Evolutionary conservation across 345 rosid species (phyloP).

Genomic region (Trapa incisa): DNA sequence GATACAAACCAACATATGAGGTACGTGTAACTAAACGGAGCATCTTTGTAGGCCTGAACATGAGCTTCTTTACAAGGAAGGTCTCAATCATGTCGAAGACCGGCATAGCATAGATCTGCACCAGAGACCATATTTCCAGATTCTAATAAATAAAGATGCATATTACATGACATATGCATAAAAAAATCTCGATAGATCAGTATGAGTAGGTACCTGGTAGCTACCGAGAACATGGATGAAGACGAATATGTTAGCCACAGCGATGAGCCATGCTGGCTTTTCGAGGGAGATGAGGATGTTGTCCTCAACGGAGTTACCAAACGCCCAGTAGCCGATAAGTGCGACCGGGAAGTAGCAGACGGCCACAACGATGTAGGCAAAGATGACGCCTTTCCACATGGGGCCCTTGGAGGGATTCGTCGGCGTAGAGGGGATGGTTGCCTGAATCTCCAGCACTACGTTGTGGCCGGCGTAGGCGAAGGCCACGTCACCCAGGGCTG

Average conservation of each 20-base stretch:
- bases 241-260: slow-evolving; percentile 46
- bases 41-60: slow-evolving; percentile 23
- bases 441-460: slow-evolving; percentile 15
- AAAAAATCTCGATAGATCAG: too few species aligned
- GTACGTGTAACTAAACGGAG: slow-evolving; percentile 42
- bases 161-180: too few species aligned
- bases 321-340: slow-evolving; percentile 43
- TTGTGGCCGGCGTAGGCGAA: slow-evolving; percentile 80
- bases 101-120: slow-evolving; percentile 51
- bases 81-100: slow-evolving; percentile 65
- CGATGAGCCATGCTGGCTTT: slow-evolving; percentile 62
- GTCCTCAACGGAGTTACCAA: slow-evolving; percentile 45
- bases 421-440: slow-evolving; percentile 71
- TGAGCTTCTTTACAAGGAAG: slow-evolving; percentile 34
- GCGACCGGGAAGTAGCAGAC: slow-evolving; percentile 75
- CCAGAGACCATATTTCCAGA: not conserved
- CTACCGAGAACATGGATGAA: slow-evolving; percentile 70
- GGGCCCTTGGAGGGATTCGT: slow-evolving; percentile 75
- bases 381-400: slow-evolving; percentile 69
- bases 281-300: slow-evolving; percentile 54
- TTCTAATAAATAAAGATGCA: not conserved
- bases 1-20: slow-evolving; percentile 26
- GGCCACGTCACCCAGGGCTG: slow-evolving; percentile 72
- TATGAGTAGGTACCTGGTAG: slow-evolving; percentile 39
- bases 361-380: slow-evolving; percentile 58